These are phyloP conservation scores for Citeromyces hawaiiensis DNA, from an alignment of 1,139 yeast species.

Conservation along the genomic window DNA sequence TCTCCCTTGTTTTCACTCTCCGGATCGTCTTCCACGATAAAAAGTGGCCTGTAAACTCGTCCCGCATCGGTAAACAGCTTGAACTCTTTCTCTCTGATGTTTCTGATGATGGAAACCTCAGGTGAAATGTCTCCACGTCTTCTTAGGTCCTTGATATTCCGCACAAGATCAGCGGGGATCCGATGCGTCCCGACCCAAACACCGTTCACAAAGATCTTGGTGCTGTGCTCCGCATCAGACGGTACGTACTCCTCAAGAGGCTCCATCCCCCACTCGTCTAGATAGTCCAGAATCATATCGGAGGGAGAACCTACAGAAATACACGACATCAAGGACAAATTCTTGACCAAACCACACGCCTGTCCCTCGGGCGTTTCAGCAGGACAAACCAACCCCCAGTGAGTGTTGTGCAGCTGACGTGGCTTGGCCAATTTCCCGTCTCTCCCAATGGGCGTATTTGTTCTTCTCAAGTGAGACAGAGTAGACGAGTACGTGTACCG, in stretches of 20 bases:
- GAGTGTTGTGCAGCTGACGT: conserved; percentile 96
- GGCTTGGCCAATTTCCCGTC: conserved; percentile 98
- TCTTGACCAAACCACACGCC: conserved; percentile 98
- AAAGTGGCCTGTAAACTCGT: conserved; percentile 90
- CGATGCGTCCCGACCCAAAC: conserved; percentile 99
- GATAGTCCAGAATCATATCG: conserved; percentile 82
- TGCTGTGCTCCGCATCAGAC: conserved; percentile 80
- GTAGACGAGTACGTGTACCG: conserved; percentile 97
- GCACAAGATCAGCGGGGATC: conserved; percentile 84
- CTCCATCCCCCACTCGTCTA: conserved; percentile 99
- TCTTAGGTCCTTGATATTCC: conserved; percentile 82
- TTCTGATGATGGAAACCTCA: conserved; percentile 93
- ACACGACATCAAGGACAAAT: conserved; percentile 91
- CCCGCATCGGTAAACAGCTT: conserved; percentile 98
- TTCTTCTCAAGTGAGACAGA: conserved; percentile 93
- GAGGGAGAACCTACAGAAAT: conserved; percentile 97
- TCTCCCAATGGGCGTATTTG: conserved; percentile 97
- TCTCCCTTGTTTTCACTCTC: conserved; percentile 65
- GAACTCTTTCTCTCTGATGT: conserved; percentile 91
- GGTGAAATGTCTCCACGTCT: conserved; percentile 94
- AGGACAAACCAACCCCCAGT: conserved; percentile 99
- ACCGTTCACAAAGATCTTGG: conserved; percentile 94
- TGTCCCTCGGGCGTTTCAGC: conserved; percentile 99
- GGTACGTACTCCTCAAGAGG: conserved; percentile 95
- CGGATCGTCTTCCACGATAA: conserved; percentile 78